A percentile compares a stretch with the other conserved stretches of the same genome.
Conservation (phyloP, 495 filamentous ascomycete genomes). For the Friedmanniomyces simplex region DNA sequence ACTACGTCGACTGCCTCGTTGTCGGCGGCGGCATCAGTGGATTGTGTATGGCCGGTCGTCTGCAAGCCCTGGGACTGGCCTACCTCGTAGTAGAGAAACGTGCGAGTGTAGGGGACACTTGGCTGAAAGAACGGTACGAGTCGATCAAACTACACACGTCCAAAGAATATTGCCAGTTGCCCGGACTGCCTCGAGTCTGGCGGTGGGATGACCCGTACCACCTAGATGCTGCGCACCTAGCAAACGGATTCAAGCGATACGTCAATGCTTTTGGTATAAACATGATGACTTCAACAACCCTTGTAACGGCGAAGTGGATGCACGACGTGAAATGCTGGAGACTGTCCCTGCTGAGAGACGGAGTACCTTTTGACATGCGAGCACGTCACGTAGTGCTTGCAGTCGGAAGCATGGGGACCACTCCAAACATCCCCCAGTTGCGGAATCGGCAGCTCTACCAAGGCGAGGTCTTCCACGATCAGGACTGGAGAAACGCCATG, state of each 20-base stretch:
- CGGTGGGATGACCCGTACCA: constrained; percentile 2
- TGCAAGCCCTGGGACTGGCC: constrained; percentile 29
- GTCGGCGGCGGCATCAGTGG: constrained; percentile 20
- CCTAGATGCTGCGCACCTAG: constrained; percentile 11
- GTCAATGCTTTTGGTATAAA: constrained; percentile 32
- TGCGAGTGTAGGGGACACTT: constrained; percentile 28
- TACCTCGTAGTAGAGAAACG: constrained; percentile 30
- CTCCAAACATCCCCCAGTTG: background rate
- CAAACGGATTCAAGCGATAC: constrained; percentile 26
- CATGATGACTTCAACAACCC: constrained; percentile 21
- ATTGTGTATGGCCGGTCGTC: constrained; percentile 25
- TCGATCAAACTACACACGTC: constrained; percentile 29
- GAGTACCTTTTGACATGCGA: background rate
- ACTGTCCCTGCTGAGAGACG: background rate
- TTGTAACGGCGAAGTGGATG: constrained; percentile 16
- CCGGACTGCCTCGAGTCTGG: constrained; percentile 20
- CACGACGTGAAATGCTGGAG: background rate
- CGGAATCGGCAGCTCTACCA: background rate
- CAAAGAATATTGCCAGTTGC: constrained; percentile 14
- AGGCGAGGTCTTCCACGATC: background rate
- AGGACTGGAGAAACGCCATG: constrained; percentile 25
- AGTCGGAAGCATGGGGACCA: background rate
- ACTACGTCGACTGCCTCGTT: background rate
- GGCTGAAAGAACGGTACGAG: constrained; percentile 28
- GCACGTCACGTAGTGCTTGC: background rate